Base-by-base conservation (phyloP, 768 basidiomycete genomes). In the Amanita rimosa region DNA sequence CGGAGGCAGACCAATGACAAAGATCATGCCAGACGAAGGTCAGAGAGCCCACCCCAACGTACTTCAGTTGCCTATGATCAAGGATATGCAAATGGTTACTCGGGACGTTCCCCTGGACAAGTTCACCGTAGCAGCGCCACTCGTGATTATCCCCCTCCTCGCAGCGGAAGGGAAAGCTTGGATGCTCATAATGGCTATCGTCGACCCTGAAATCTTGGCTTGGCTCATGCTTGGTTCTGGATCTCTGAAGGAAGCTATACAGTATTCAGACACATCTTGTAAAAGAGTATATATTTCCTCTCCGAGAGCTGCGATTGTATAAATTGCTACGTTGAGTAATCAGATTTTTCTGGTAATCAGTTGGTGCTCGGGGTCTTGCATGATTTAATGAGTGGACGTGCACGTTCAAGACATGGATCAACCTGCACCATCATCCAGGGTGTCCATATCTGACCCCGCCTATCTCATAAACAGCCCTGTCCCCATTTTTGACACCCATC, bases 401-500 rank as follows among this genome's bases (percentile, higher is more conserved):
- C 16, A 33, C 22, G 13, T 11, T 16, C 33, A 33, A 42, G 17
- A 43, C 41, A 65, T 65, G 60, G 61, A 66, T 53, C 65, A 67
- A 53, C 58, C 59, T 42, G 60, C 63, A 24, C 59, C 63, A 41
- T 60, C 70, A 49, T 65, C 69, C 22, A 59, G 72, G 57, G 62
- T 68, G 49, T 72, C 70, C 41, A 58, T 64, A 52, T 67, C 67
- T 13, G 70, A 71, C 50, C 38, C 57, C 6, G 58, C 63, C 4
- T 53, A 53, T 17, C 51, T 59, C 14, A 52, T 60, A 1, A 69
- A 71, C 50, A 82, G 81, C 2, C 84, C 85, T 3, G 64, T 86
- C 27, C 75, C 80, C 1, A 66, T 83, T 48, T 90, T 88, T 56
- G 88, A 91, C 46, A 59, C 72, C 35, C 79, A 90, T 55, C 78